These are phyloP conservation scores for Colletotrichum tropicicola DNA, from an alignment of 2,329 filamentous ascomycete species.

Conservation along the genomic window DNA sequence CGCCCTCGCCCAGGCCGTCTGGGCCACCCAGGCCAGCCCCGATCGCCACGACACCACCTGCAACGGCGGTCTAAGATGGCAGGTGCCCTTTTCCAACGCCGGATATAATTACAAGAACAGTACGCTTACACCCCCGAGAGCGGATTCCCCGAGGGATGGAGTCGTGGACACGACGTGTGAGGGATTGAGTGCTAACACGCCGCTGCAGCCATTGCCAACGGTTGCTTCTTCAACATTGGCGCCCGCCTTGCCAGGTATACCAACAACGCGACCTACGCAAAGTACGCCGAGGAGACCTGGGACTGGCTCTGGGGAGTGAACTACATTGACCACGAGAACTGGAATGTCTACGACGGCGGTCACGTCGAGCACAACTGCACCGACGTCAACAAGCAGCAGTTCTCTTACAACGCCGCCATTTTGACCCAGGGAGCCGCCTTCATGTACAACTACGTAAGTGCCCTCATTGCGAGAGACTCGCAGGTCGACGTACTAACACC, in stretches of 20 bases:
- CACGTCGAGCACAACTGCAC: constrained; percentile 67
- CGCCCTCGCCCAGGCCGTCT: constrained; percentile 75
- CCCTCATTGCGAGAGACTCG: background rate
- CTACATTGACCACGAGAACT: constrained; percentile 67
- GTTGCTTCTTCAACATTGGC: constrained; percentile 70
- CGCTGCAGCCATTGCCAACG: constrained; percentile 64
- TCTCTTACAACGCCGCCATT: constrained; percentile 73
- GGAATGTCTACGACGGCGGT: constrained; percentile 72
- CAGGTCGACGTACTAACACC: constrained; percentile 27
- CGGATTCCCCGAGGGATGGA: too few species aligned
- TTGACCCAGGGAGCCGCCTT: constrained; percentile 71
- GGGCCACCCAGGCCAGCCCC: constrained; percentile 65
- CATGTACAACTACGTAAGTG: constrained; percentile 71
- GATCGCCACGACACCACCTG: constrained; percentile 74
- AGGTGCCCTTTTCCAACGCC: constrained; percentile 77
- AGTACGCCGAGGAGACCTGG: constrained; percentile 69
- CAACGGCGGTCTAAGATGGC: constrained; percentile 78
- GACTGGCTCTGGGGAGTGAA: constrained; percentile 65
- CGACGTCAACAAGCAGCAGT: constrained; percentile 68
- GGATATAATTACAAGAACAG: constrained; percentile 82
- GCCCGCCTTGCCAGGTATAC: constrained; percentile 79
- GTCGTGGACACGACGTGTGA: too few species aligned
- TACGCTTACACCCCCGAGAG: constrained; percentile 34
- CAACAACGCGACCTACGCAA: constrained; percentile 69
- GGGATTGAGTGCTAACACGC: background rate